Conservation (phyloP, 768 basidiomycete species). For the Amanita brunnescens region DNA sequence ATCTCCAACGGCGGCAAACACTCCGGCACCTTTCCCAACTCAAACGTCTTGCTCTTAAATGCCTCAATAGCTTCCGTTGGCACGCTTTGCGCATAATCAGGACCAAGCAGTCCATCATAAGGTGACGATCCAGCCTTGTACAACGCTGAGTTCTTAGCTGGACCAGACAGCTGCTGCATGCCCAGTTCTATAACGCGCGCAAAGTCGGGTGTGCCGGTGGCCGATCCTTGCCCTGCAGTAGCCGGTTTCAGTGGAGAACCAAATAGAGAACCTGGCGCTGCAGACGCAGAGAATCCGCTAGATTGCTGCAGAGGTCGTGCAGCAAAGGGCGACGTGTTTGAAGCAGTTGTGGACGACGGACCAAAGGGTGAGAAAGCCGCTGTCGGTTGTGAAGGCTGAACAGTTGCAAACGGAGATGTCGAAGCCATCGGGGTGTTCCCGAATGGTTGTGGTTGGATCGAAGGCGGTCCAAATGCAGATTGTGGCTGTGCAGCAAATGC, state of each 20-base stretch:
- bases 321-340: constrained; percentile 3
- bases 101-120: constrained; percentile 49
- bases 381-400: constrained; percentile 9
- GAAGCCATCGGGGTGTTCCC: not conserved
- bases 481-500: constrained; percentile 3
- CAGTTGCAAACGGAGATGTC: constrained; percentile 1
- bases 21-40: constrained; percentile 62
- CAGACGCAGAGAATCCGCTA: constrained; percentile 6
- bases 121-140: constrained; percentile 41
- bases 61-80: constrained; percentile 43
- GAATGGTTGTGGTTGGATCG: no score
- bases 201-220: constrained; percentile 4
- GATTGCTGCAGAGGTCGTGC: not conserved
- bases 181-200: not conserved
- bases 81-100: constrained; percentile 47
- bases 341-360: constrained; percentile 1
- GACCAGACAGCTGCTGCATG: not conserved
- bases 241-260: not conserved
- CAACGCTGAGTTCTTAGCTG: constrained; percentile 6
- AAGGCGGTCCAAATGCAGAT: constrained; percentile 10
- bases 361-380: constrained; percentile 13
- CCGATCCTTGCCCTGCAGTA: not conserved
- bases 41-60: constrained; percentile 50
- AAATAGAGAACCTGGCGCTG: constrained; percentile 2
- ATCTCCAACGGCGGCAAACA: constrained; percentile 63